phyloP scores from a whole-genome alignment of 1,284 basidiomycete species.

The Rhizoctonia solani region DNA sequence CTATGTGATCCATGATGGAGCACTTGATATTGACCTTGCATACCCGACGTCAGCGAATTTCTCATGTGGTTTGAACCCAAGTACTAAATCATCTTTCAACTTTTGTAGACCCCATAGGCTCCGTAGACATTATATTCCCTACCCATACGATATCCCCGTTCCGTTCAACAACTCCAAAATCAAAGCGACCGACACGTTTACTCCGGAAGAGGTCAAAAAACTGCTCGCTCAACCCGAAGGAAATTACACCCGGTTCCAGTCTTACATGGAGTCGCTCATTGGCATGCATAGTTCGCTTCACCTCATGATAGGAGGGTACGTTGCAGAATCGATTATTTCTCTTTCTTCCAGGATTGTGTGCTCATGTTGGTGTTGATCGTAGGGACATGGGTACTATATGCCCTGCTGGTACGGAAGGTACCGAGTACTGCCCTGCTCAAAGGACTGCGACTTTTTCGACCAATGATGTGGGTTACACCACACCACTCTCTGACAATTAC shows the following conservation, averaged over 20 bases:
- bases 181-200: background rate
- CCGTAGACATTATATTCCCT: constrained; percentile 13
- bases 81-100: background rate
- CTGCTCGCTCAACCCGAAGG: background rate
- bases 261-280: background rate
- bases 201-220: background rate
- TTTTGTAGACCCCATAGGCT: constrained; percentile 8
- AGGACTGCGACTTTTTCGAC: constrained; percentile 14
- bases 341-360: too few species aligned
- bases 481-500: background rate
- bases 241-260: constrained; percentile 12
- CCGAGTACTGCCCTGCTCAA: background rate
- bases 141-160: background rate
- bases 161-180: background rate
- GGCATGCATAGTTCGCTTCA: constrained; percentile 14
- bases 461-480: constrained; percentile 3
- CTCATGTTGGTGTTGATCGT: background rate
- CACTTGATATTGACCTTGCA: background rate
- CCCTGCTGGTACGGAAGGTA: background rate
- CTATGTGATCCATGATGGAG: background rate
- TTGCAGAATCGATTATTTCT: background rate
- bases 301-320: constrained; percentile 18
- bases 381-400: constrained; percentile 7
- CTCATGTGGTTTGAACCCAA: background rate
- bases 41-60: background rate